Conservation (phyloP, 106 monocot species). For the Dendrobium catenatum region DNA sequence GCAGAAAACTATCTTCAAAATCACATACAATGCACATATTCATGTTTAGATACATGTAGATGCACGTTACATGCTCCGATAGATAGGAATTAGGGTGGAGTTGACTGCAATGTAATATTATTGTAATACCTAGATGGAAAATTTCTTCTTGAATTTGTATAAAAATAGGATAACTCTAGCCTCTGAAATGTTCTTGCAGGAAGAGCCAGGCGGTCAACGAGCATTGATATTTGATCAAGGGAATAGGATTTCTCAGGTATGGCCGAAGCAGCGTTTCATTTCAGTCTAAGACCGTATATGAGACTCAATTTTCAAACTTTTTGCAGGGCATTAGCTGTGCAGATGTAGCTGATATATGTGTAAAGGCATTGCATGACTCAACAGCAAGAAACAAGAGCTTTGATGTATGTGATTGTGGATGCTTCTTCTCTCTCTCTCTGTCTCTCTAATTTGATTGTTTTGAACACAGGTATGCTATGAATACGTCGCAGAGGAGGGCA, state of each 20-base stretch:
- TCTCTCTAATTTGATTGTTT: background rate
- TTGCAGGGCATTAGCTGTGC: constrained; percentile 92
- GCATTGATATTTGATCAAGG: constrained; percentile 99
- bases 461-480: constrained; percentile 80
- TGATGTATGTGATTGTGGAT: constrained; percentile 40
- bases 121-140: too few species aligned
- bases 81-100: too few species aligned
- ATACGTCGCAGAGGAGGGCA: constrained; percentile 77
- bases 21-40: too few species aligned
- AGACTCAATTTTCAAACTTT: background rate
- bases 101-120: too few species aligned
- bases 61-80: too few species aligned
- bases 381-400: constrained; percentile 99
- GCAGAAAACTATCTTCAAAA: too few species aligned
- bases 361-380: constrained; percentile 93
- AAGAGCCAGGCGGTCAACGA: constrained; percentile 97
- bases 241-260: constrained; percentile 90
- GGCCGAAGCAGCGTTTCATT: background rate
- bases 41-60: too few species aligned
- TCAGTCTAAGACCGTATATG: background rate
- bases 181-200: constrained; percentile 31
- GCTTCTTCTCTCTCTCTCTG: background rate
- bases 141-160: too few species aligned
- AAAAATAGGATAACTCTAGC: background rate
- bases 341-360: constrained; percentile 98